Conservation (phyloP, 345 rosid genomes). For the Lumnitzera racemosa region DNA sequence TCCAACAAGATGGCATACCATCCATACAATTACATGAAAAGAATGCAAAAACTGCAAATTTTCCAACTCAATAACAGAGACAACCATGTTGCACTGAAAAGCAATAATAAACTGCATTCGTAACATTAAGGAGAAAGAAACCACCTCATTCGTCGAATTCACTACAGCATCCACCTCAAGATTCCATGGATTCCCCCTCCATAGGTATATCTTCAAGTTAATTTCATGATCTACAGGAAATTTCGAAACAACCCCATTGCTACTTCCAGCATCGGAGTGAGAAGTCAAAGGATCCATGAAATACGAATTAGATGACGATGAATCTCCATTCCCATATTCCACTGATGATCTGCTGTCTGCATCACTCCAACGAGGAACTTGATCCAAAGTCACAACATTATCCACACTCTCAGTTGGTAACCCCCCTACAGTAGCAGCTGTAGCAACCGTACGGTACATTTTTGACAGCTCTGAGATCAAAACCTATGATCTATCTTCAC, state of each 20-base stretch:
- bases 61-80: neutral
- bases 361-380: constrained; percentile 93
- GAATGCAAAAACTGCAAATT: too few relatives aligned
- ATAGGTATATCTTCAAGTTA: constrained; percentile 75
- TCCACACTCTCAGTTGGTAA: constrained; percentile 54
- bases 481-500: constrained; percentile 9
- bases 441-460: constrained; percentile 66
- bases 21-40: too few relatives aligned
- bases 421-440: constrained; percentile 54
- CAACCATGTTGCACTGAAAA: neutral
- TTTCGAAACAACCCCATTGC: constrained; percentile 62
- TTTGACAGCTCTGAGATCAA: constrained; percentile 16
- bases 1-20: too few relatives aligned
- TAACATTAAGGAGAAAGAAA: constrained; percentile 1
- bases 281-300: constrained; percentile 80
- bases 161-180: constrained; percentile 99
- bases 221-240: constrained; percentile 86
- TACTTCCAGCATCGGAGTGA: constrained; percentile 44
- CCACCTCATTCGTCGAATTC: constrained; percentile 90
- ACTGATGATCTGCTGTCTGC: constrained; percentile 60
- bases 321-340: constrained; percentile 56
- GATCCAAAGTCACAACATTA: constrained; percentile 82
- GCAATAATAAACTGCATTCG: neutral
- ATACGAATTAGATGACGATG: constrained; percentile 50
- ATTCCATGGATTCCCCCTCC: constrained; percentile 99